These are phyloP conservation scores for Meira nashicola DNA, from an alignment of 1,284 basidiomycete species.

Conservation along the genomic window DNA sequence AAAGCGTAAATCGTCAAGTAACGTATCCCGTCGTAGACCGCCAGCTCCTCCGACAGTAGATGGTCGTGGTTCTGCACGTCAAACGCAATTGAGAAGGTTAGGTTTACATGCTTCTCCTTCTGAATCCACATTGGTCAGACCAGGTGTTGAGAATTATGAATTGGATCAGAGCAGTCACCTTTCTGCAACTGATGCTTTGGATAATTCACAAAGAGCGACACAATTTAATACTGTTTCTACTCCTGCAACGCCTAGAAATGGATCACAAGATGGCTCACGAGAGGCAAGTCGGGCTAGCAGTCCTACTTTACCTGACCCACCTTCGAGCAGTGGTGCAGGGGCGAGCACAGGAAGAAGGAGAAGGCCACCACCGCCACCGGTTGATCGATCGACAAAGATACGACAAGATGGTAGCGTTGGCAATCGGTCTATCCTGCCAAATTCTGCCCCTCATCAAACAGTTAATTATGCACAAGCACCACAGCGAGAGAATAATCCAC, in stretches of 20 bases:
- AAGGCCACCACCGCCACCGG: constrained; percentile 8
- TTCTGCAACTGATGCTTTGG: too few relatives aligned
- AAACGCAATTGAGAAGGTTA: neutral
- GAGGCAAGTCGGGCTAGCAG: neutral
- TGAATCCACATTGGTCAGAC: neutral
- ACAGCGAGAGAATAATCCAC: neutral
- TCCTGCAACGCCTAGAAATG: neutral
- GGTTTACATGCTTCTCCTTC: neutral
- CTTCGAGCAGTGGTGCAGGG: neutral
- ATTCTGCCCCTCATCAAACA: neutral
- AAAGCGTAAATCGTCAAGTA: too few relatives aligned
- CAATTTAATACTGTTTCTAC: neutral
- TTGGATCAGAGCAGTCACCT: neutral
- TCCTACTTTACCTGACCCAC: neutral
- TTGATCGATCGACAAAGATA: neutral
- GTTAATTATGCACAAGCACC: neutral
- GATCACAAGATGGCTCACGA: neutral
- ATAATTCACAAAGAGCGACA: neutral
- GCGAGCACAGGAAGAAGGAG: neutral
- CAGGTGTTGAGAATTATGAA: too few relatives aligned
- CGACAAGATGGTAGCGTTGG: neutral
- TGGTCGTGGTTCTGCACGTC: neutral
- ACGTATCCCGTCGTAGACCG: neutral
- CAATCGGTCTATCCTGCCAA: neutral
- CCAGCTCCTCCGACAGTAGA: neutral